phyloP scores from a whole-genome alignment of 495 filamentous ascomycete genomes.

The Aspergillus ostianus region DNA sequence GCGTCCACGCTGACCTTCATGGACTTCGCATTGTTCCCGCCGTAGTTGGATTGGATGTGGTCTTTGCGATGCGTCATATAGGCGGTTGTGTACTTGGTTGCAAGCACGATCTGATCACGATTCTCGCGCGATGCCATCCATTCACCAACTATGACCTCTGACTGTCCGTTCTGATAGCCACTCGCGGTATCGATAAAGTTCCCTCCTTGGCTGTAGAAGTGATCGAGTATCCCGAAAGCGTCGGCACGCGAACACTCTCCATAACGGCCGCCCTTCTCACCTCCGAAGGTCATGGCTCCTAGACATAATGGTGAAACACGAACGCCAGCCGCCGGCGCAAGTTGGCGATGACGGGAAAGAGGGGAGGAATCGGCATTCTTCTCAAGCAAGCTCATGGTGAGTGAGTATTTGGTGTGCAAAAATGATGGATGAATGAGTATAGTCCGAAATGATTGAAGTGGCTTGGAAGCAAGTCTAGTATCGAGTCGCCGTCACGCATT shows the following conservation, averaged over 20 bases:
- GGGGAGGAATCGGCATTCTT: too few relatives aligned
- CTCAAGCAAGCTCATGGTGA: too few relatives aligned
- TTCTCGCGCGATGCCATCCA: constrained; percentile 52
- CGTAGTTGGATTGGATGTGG: constrained; percentile 49
- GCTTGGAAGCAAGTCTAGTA: too few relatives aligned
- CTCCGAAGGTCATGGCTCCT: constrained; percentile 63
- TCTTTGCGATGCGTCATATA: constrained; percentile 38
- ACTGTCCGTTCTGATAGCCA: constrained; percentile 53
- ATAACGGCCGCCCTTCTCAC: constrained; percentile 41
- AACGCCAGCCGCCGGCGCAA: constrained; percentile 57
- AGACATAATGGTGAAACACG: constrained; percentile 60
- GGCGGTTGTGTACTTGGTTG: constrained; percentile 63
- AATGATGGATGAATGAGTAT: too few relatives aligned
- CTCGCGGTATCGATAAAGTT: constrained; percentile 56
- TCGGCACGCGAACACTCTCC: constrained; percentile 51
- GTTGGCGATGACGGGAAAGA: constrained; percentile 50
- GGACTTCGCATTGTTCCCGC: constrained; percentile 50
- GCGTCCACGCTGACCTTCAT: constrained; percentile 53
- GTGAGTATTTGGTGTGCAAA: too few relatives aligned
- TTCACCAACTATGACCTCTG: constrained; percentile 52
- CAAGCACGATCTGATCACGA: constrained; percentile 67
- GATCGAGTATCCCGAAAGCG: constrained; percentile 52
- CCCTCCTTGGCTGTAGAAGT: constrained; percentile 45
- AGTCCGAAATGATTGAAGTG: too few relatives aligned
- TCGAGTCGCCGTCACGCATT: too few relatives aligned